Evolutionary conservation across 2,329 filamentous ascomycete species (phyloP).

Genomic region (Ophiocordyceps camponoti-rufipedis): DNA sequence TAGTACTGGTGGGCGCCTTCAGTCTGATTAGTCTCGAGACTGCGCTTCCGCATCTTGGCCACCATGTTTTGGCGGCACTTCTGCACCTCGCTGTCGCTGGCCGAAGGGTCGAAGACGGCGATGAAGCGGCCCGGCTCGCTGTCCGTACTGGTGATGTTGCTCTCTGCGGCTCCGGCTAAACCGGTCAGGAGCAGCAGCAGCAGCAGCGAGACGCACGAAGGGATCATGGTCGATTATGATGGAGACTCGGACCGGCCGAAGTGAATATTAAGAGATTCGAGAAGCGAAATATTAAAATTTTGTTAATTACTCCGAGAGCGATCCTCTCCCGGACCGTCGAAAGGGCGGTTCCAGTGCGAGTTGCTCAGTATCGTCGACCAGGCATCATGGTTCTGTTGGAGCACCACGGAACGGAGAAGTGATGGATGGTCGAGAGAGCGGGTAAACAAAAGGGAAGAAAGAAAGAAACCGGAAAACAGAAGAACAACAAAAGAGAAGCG

Average conservation of each 20-base stretch:
- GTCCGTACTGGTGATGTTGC: slow-evolving; percentile 19
- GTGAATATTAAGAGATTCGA: neutral
- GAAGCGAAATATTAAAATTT: neutral
- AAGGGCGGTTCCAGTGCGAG: too few relatives aligned
- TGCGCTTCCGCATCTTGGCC: slow-evolving; percentile 34
- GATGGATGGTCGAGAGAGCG: neutral
- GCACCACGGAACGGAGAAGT: too few relatives aligned
- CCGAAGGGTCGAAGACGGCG: slow-evolving; percentile 42
- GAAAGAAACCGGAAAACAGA: neutral
- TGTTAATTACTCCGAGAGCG: neutral
- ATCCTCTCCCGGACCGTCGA: neutral
- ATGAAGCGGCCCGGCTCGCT: slow-evolving; percentile 41
- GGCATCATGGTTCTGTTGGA: neutral
- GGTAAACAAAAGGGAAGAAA: neutral
- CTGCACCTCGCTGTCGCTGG: slow-evolving; percentile 26
- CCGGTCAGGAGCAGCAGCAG: neutral
- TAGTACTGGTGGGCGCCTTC: neutral
- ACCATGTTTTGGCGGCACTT: slow-evolving; percentile 27
- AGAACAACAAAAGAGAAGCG: neutral
- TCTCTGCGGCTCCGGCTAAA: neutral
- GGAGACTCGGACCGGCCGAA: neutral
- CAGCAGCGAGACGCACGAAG: neutral
- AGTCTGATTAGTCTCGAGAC: slow-evolving; percentile 9
- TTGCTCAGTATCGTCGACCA: too few relatives aligned
- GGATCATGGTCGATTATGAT: neutral